A percentile compares a stretch with the other conserved stretches of the same genome.
Conservation (phyloP, 805 yeast genomes). For the Metschnikowia noctiluminum region DNA sequence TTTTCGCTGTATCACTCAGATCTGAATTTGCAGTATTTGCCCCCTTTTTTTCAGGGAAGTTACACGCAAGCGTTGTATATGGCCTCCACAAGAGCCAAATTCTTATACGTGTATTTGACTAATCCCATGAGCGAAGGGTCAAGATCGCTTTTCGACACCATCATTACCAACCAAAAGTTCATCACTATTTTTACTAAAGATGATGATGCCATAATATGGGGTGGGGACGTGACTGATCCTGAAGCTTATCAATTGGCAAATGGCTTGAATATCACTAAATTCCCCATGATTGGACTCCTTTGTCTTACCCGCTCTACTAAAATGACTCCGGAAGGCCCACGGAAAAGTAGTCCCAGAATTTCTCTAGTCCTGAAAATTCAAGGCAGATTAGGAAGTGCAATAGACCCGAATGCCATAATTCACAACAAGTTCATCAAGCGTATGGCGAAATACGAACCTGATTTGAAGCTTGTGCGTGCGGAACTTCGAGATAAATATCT, state of each 20-base stretch:
- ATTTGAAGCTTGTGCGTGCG: slow-evolving; percentile 54
- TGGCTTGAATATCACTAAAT: slow-evolving; percentile 63
- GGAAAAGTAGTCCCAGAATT: slow-evolving; percentile 52
- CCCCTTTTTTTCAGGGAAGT: slow-evolving; percentile 64
- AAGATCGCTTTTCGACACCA: slow-evolving; percentile 46
- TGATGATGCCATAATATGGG: slow-evolving; percentile 73
- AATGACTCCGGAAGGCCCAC: slow-evolving; percentile 55
- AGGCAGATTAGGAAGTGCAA: slow-evolving; percentile 51
- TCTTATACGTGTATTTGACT: slow-evolving; percentile 70
- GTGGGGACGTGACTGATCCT: slow-evolving; percentile 75
- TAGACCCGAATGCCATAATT: slow-evolving; percentile 28
- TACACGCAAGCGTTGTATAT: slow-evolving; percentile 74
- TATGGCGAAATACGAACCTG: slow-evolving; percentile 57
- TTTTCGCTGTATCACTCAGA: slow-evolving; percentile 12
- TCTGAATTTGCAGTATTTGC: slow-evolving; percentile 18
- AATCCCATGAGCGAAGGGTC: slow-evolving; percentile 69
- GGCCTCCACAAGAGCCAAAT: slow-evolving; percentile 67
- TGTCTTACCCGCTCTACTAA: slow-evolving; percentile 59
- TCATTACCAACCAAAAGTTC: slow-evolving; percentile 52
- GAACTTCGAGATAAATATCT: slow-evolving; percentile 61
- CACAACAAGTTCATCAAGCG: slow-evolving; percentile 41
- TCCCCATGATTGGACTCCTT: slow-evolving; percentile 80
- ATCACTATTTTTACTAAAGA: slow-evolving; percentile 33
- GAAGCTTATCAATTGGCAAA: slow-evolving; percentile 84
- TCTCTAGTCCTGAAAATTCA: slow-evolving; percentile 61